Conservation (phyloP, 129 eudicot species). For the Pseudognaphalium luteoalbum region DNA sequence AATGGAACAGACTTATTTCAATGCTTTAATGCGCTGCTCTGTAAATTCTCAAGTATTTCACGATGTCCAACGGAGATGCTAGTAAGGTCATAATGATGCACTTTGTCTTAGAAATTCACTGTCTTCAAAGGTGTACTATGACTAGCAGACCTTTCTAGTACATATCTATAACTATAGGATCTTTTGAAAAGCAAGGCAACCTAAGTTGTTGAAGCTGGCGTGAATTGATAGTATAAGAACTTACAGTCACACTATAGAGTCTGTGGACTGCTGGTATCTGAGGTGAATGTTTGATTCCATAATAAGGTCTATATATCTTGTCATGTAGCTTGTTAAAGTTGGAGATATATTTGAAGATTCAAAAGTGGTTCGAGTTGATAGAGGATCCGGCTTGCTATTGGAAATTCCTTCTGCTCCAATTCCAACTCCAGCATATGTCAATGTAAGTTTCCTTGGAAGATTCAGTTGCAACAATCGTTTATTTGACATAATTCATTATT, state of each 20-base stretch:
- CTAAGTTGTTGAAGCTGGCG: too few relatives aligned
- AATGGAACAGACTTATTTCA: neutral
- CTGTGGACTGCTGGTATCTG: conserved; percentile 11
- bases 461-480: neutral
- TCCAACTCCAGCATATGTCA: conserved; percentile 89
- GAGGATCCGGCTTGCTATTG: conserved; percentile 72
- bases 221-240: neutral
- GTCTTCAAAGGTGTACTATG: too few relatives aligned
- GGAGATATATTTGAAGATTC: conserved; percentile 84
- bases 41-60: neutral
- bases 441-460: conserved; percentile 47
- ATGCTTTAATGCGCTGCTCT: neutral
- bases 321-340: conserved; percentile 64
- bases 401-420: conserved; percentile 70
- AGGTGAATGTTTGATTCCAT: neutral
- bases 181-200: too few relatives aligned
- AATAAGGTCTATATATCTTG: conserved; percentile 23
- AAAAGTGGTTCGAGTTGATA: conserved; percentile 82
- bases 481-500: neutral
- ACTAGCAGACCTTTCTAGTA: neutral
- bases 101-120: neutral
- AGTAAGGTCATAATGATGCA: neutral
- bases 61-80: neutral
- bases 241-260: neutral
- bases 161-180: neutral